These are phyloP conservation scores for Rubia balearica DNA, from an alignment of 305 asterid species.

Conservation along the genomic window DNA sequence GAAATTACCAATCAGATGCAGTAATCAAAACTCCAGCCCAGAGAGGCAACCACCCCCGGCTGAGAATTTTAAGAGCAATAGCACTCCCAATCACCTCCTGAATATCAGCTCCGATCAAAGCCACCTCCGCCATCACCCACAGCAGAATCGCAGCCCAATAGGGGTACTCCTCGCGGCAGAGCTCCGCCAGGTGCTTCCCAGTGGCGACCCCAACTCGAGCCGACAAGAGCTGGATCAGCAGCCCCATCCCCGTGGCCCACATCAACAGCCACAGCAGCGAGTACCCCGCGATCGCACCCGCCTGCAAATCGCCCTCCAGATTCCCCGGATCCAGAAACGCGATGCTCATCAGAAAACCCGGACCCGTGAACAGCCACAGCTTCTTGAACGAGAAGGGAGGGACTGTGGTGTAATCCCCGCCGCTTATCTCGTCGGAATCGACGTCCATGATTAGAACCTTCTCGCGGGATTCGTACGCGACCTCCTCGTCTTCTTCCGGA, in stretches of 20 bases:
- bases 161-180: conserved; percentile 85
- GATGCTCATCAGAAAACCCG: conserved; percentile 89
- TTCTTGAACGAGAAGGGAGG: conserved; percentile 77
- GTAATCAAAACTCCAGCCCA: conserved; percentile 89
- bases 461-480: conserved; percentile 55
- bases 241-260: conserved; percentile 91
- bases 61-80: conserved; percentile 78
- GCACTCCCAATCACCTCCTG: conserved; percentile 97
- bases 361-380: conserved; percentile 82
- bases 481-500: conserved; percentile 37
- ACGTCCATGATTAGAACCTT: conserved; percentile 46
- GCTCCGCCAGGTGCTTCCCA: conserved; percentile 90
- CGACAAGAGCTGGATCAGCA: conserved; percentile 76
- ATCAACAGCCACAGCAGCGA: conserved; percentile 72
- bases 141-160: conserved; percentile 69
- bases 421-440: conserved; percentile 37
- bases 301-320: conserved; percentile 91
- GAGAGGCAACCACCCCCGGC: conserved; percentile 66
- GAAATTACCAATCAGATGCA: conserved; percentile 72
- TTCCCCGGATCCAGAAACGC: conserved; percentile 93
- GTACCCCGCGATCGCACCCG: conserved; percentile 92
- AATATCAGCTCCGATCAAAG: conserved; percentile 87
- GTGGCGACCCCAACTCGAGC: conserved; percentile 83
- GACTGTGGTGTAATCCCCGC: conserved; percentile 33
- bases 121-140: conserved; percentile 94